These are phyloP conservation scores for Xerocomus brunneocitrinus DNA, from an alignment of 768 basidiomycete species.

Conservation along the genomic window DNA sequence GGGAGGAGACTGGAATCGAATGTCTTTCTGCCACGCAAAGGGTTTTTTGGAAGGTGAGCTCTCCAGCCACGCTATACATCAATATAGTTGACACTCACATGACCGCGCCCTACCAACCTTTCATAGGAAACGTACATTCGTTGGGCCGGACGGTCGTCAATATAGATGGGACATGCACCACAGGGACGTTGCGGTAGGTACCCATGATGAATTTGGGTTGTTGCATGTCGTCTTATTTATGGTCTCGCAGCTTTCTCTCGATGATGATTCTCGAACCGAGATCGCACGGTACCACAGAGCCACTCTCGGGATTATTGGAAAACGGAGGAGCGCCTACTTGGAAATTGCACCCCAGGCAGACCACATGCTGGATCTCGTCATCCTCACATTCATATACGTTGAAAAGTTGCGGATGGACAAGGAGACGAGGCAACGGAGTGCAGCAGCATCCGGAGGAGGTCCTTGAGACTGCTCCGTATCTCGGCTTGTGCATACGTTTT, in stretches of 20 bases:
- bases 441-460: slow-evolving; percentile 11
- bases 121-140: slow-evolving; percentile 27
- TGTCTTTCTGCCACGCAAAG: slow-evolving; percentile 20
- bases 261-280: slow-evolving; percentile 14
- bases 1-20: slow-evolving; percentile 23
- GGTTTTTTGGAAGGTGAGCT: slow-evolving; percentile 15
- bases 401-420: slow-evolving; percentile 28
- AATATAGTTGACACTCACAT: not conserved
- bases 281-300: slow-evolving; percentile 21
- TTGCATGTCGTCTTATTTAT: not conserved
- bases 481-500: not conserved
- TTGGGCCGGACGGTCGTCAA: slow-evolving; percentile 27
- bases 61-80: not conserved
- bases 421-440: slow-evolving; percentile 8
- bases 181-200: slow-evolving; percentile 12
- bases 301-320: slow-evolving; percentile 25
- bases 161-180: slow-evolving; percentile 30
- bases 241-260: slow-evolving; percentile 12
- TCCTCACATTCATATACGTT: slow-evolving; percentile 29
- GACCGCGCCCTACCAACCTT: not conserved
- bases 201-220: not conserved
- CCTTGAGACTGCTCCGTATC: slow-evolving; percentile 1
- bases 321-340: slow-evolving; percentile 14
- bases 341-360: slow-evolving; percentile 21
- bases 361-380: slow-evolving; percentile 23